Conservation (phyloP, 1,284 basidiomycete genomes). For the Vanrija sp. region DNA sequence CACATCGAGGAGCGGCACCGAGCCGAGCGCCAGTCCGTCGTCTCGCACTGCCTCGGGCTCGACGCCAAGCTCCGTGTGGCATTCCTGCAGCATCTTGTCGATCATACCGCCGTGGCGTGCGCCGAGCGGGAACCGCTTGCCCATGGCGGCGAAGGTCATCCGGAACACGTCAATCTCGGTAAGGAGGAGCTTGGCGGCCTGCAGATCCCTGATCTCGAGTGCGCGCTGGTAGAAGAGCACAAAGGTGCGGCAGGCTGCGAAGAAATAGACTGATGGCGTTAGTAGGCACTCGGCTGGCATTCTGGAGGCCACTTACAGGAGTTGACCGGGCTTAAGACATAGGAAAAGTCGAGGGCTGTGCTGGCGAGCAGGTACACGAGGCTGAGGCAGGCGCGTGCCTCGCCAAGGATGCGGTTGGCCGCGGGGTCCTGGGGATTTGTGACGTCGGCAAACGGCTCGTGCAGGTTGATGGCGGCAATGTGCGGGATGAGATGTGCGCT, state of each 20-base stretch:
- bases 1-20: background rate
- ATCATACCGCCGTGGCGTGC: conserved; percentile 28
- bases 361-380: conserved; percentile 31
- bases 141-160: conserved; percentile 20
- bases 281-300: background rate
- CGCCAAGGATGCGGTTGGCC: conserved; percentile 22
- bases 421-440: conserved; percentile 25
- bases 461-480: conserved; percentile 36
- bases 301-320: conserved; percentile 21
- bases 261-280: conserved; percentile 17
- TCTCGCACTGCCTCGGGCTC: background rate
- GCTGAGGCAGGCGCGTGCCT: conserved; percentile 28
- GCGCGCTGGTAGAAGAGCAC: conserved; percentile 34
- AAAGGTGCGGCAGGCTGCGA: conserved; percentile 31
- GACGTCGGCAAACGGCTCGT: conserved; percentile 40
- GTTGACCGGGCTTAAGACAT: conserved; percentile 23
- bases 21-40: background rate
- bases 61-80: conserved; percentile 1
- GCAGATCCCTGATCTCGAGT: conserved; percentile 21
- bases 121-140: conserved; percentile 24
- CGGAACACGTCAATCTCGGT: conserved; percentile 39
- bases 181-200: conserved; percentile 18
- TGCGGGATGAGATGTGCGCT: conserved; percentile 31
- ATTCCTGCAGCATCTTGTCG: conserved; percentile 15
- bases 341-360: conserved; percentile 29